Conservation (phyloP, 345 rosid species). For the Iberis pinnata region DNA sequence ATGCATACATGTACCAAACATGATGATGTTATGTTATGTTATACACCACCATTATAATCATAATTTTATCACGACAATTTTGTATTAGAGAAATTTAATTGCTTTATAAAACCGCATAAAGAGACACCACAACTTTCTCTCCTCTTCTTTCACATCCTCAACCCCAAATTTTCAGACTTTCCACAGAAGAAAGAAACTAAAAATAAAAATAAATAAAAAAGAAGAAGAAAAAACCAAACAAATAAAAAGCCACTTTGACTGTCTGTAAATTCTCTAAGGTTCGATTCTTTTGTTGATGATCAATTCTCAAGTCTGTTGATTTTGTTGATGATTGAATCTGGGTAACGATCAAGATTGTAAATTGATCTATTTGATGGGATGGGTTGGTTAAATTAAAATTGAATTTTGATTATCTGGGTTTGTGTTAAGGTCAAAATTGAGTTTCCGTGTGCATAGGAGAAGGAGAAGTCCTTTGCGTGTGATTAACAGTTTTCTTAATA, state of each 20-base stretch:
- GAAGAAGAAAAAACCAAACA: constrained; percentile 1
- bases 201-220: neutral
- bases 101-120: constrained; percentile 36
- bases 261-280: constrained; percentile 31
- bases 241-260: constrained; percentile 24
- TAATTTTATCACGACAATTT: too few relatives aligned
- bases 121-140: constrained; percentile 33
- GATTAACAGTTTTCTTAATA: constrained; percentile 17
- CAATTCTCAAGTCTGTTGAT: constrained; percentile 30
- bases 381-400: constrained; percentile 11
- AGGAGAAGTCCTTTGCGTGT: constrained; percentile 31
- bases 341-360: too few relatives aligned
- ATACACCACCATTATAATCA: too few relatives aligned
- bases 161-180: constrained; percentile 24
- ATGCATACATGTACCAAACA: constrained; percentile 5
- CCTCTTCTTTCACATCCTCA: constrained; percentile 22
- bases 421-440: constrained; percentile 22
- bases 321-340: constrained; percentile 15
- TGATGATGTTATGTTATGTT: too few relatives aligned
- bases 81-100: constrained; percentile 40
- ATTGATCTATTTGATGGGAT: constrained; percentile 12
- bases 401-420: constrained; percentile 20
- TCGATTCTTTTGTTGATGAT: constrained; percentile 28
- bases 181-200: neutral
- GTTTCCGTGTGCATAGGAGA: constrained; percentile 31